Base-by-base conservation (phyloP, 495 filamentous ascomycete species). In the Penicillium silybi region DNA sequence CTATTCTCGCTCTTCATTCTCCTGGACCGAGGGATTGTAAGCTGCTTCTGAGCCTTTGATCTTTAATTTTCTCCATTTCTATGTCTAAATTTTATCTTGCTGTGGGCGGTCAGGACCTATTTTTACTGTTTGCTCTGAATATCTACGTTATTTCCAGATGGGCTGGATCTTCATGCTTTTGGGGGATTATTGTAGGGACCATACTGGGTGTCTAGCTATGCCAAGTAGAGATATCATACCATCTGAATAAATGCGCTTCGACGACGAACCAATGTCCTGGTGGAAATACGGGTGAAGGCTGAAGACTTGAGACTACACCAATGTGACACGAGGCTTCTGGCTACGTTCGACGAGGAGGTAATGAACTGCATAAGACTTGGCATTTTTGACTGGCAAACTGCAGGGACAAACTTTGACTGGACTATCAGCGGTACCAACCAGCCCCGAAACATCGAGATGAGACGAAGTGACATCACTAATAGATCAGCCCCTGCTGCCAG, bases 311-410 rank as follows among this genome's bases (percentile, higher is more conserved):
- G 2, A 23, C 22, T 6, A 23, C 6, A 23, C 3, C 22, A 23
- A 23, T 23, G 6, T 23, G 22, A 11, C 11, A 32, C 1, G 10
- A 32, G 10, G 10, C 8, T 13, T 11, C 1, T 1, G 10, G 11
- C 11, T 32, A 32, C 29, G 29, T 3, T 1, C 1, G 18, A 6
- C 5, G 16, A 39, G 9, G 15, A 19, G 18, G 11, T 44, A 0
- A 19, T 17, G 29, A 42, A 40, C 41, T 44, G 48, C 48, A 17
- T 42, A 41, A 46, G 38, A 54, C 39, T 42, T 42, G 27, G 22
- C 25, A 54, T 58, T 52, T 59, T 65, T 63, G 51, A 41, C 55
- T 56, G 54, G 61, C 41, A 57, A 58, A 50, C 38, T 58, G 56
- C 52, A 39, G 54, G 47, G 40, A 35, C 29, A 43, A 48, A 62